Percentiles rank a stretch among this genome's conserved stretches.
These are phyloP conservation scores for Neurospora intermedia DNA, from an alignment of 495 filamentous ascomycete species.

Conservation along the genomic window DNA sequence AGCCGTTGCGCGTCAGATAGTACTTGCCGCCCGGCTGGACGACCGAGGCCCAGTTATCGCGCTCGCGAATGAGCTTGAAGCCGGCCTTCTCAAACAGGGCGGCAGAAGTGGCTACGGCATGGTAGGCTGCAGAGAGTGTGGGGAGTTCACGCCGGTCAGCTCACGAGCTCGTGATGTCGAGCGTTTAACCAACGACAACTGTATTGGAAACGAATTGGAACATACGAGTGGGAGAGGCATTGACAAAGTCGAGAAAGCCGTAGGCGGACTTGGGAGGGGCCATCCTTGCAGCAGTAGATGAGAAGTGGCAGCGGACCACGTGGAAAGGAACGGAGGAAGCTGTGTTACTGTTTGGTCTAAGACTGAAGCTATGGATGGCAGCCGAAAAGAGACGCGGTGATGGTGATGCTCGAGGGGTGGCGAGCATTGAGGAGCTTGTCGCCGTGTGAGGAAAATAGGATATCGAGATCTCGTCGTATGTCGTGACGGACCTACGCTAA, in stretches of 20 bases:
- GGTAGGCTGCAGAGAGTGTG: constrained; percentile 58
- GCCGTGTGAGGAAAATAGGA: neutral
- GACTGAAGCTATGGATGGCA: neutral
- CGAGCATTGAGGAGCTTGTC: neutral
- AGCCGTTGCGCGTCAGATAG: constrained; percentile 88
- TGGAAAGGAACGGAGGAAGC: constrained; percentile 1
- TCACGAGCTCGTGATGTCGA: neutral
- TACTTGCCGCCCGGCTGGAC: constrained; percentile 88
- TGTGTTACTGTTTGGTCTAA: neutral
- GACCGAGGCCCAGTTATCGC: constrained; percentile 72
- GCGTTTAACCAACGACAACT: neutral
- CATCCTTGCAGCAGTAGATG: constrained; percentile 33
- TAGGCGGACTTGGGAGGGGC: constrained; percentile 49
- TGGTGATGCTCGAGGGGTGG: neutral
- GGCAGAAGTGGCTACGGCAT: constrained; percentile 75
- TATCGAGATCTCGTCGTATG: neutral
- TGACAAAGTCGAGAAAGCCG: constrained; percentile 4
- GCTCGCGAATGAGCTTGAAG: constrained; percentile 82
- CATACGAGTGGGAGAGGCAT: constrained; percentile 89
- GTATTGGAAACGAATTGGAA: neutral
- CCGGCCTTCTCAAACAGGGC: constrained; percentile 66
- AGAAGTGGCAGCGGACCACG: constrained; percentile 3
- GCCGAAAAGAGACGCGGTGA: neutral
- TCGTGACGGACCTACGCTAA: neutral
- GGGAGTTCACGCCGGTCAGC: neutral